phyloP scores from a whole-genome alignment of 352 stramenopile genomes.

The Pythium vanterpoolii region DNA sequence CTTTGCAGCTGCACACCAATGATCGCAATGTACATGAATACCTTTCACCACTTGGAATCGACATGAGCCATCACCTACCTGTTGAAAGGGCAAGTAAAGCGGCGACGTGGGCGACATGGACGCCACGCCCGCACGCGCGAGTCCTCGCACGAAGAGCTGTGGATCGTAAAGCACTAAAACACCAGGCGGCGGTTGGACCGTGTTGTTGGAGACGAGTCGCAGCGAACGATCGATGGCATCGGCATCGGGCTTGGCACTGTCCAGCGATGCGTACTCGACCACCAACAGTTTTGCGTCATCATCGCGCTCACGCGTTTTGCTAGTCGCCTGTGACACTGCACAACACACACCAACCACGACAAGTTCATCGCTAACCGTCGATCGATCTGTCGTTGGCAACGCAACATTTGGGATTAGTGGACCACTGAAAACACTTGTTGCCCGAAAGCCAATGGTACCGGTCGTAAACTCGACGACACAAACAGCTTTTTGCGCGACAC shows the following conservation, averaged over 20 bases:
- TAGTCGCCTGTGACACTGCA: background rate
- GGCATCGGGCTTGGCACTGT: background rate
- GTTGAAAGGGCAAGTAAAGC: background rate
- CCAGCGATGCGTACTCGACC: background rate
- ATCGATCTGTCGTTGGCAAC: background rate
- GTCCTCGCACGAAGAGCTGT: slow-evolving; percentile 11
- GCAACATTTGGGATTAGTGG: too few species aligned
- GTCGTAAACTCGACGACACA: slow-evolving; percentile 14
- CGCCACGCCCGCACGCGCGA: background rate
- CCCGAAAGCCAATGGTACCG: background rate
- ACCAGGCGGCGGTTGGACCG: background rate
- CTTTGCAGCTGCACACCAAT: background rate
- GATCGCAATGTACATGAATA: too few species aligned
- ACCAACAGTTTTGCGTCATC: background rate
- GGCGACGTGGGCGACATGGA: slow-evolving; percentile 2
- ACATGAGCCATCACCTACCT: too few species aligned
- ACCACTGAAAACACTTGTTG: background rate
- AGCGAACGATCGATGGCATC: background rate
- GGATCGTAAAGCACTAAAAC: slow-evolving; percentile 16
- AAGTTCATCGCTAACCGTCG: background rate
- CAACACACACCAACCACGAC: background rate
- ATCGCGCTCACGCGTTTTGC: background rate
- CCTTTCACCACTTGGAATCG: too few species aligned
- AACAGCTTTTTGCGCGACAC: background rate
- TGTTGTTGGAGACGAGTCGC: background rate